Conservation (phyloP, 768 basidiomycete genomes). For the Nidularia pulvinata region DNA sequence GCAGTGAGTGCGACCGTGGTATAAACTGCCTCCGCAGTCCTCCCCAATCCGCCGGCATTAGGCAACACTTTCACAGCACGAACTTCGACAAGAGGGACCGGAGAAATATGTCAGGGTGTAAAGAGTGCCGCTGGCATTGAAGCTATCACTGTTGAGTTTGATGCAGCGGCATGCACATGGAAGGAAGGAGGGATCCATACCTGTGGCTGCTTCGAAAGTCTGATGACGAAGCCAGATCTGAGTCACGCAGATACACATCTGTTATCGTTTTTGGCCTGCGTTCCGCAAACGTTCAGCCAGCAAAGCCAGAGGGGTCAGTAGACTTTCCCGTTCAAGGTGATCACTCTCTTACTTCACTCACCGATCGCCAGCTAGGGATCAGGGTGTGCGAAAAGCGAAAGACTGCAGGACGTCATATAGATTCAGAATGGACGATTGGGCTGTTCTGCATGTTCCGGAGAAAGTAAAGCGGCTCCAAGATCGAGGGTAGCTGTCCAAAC, state of each 20-base stretch:
- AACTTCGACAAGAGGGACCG: too few species aligned
- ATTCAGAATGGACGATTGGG: too few species aligned
- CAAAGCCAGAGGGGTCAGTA: neutral
- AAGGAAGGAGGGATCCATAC: neutral
- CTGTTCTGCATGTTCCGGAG: too few species aligned
- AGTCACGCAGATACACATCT: neutral
- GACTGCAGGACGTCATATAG: neutral
- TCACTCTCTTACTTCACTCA: too few species aligned
- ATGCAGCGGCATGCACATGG: neutral
- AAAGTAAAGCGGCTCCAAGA: neutral
- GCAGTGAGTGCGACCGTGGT: too few species aligned
- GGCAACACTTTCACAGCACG: too few species aligned
- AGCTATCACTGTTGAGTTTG: slow-evolving; percentile 1
- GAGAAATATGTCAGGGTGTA: neutral
- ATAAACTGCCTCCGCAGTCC: too few species aligned
- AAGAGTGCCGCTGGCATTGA: neutral
- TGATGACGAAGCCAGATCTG: neutral
- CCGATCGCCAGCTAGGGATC: too few species aligned
- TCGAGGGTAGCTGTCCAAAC: neutral
- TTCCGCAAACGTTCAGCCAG: neutral
- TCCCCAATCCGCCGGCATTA: too few species aligned
- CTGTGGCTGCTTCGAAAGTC: neutral
- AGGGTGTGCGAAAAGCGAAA: too few species aligned
- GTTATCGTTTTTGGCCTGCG: neutral
- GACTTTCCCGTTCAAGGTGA: neutral